phyloP scores from a whole-genome alignment of 2,329 filamentous ascomycete genomes.

The Trichoderma endophyticum region DNA sequence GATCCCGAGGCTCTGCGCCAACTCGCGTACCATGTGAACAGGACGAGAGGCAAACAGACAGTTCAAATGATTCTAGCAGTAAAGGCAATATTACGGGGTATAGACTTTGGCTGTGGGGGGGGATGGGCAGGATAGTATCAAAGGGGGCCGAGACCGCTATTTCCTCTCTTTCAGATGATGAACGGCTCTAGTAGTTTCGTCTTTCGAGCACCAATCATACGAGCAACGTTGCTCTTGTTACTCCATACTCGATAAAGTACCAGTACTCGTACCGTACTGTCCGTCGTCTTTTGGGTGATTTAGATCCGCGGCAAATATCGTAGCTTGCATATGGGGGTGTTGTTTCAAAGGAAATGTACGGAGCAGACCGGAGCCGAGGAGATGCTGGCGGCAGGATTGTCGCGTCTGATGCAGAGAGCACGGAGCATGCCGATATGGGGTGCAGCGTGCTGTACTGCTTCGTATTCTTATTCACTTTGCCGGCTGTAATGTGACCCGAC shows the following conservation, averaged over 20 bases:
- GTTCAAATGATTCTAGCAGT: too few species aligned
- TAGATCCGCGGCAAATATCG: neutral
- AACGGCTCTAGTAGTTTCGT: neutral
- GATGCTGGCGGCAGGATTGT: neutral
- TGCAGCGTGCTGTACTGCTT: neutral
- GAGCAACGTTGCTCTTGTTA: neutral
- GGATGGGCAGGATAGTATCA: neutral
- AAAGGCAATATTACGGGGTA: neutral
- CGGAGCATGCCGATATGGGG: neutral
- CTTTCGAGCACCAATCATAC: neutral
- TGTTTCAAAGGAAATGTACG: neutral
- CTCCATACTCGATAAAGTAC: neutral
- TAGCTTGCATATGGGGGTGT: neutral
- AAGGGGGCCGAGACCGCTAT: slow-evolving; percentile 5
- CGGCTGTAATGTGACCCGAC: neutral
- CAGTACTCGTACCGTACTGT: neutral
- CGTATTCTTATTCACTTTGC: neutral
- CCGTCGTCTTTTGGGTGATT: neutral
- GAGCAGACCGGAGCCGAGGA: neutral
- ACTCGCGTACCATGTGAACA: neutral
- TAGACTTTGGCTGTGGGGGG: neutral
- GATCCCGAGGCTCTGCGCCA: neutral
- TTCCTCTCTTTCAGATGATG: neutral
- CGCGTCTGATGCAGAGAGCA: neutral
- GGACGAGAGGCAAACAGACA: neutral